A percentile compares a stretch with the other conserved stretches of the same genome.
phyloP scores from a whole-genome alignment of 164 flowering plant species.

The Cinnamomum micranthum region DNA sequence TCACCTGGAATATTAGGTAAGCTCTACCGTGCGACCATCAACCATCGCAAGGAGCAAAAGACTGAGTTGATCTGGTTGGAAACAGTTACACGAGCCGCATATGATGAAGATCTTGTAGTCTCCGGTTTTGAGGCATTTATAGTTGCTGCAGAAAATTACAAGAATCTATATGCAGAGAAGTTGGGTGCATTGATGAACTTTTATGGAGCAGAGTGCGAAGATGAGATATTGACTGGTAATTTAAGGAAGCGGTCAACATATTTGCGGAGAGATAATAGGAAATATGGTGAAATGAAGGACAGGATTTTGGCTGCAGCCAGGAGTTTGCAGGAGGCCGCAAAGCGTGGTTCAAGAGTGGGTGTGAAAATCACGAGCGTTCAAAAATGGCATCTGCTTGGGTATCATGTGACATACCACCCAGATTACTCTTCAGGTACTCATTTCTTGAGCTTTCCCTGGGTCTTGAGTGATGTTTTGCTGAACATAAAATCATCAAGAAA shows the following conservation, averaged over 20 bases:
- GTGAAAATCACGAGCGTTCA: conserved; percentile 31
- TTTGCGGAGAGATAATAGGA: conserved; percentile 62
- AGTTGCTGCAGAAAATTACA: conserved; percentile 46
- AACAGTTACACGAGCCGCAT: conserved; percentile 29
- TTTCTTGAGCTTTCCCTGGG: conserved; percentile 89
- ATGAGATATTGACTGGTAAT: conserved; percentile 79
- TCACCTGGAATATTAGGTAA: conserved; percentile 71
- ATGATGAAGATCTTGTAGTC: conserved; percentile 67
- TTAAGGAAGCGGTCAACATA: conserved; percentile 36
- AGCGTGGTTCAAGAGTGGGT: conserved; percentile 64
- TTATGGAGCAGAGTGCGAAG: conserved; percentile 63
- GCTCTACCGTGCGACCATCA: conserved; percentile 63
- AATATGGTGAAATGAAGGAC: conserved; percentile 70
- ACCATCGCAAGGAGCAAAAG: conserved; percentile 16
- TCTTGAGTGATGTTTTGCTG: conserved; percentile 61
- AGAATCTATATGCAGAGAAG: conserved; percentile 50
- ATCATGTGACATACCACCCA: conserved; percentile 81
- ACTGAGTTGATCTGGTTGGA: conserved; percentile 26
- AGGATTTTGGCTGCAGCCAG: conserved; percentile 51
- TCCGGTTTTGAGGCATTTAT: conserved; percentile 63
- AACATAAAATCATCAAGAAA: conserved; percentile 47
- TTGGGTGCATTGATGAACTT: conserved; percentile 51
- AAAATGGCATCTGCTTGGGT: conserved; percentile 92
- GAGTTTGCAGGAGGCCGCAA: conserved; percentile 59
- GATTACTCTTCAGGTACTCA: conserved; percentile 22